phyloP scores from a whole-genome alignment of 139 green algal species.

The Desmodesmus armatus region DNA sequence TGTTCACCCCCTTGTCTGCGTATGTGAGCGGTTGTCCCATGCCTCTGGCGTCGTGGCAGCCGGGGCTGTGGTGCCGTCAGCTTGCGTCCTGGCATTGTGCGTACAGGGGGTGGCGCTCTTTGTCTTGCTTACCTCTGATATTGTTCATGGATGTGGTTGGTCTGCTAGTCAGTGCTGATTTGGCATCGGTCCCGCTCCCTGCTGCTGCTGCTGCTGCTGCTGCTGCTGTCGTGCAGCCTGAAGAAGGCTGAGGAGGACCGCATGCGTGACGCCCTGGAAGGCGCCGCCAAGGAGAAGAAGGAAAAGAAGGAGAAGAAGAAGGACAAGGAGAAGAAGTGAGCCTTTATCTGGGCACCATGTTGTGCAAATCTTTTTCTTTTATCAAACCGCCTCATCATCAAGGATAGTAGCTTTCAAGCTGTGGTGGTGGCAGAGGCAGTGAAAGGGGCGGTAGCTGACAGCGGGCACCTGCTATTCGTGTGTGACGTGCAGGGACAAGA shows the following conservation, averaged over 20 bases:
- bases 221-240: slow-evolving; percentile 60
- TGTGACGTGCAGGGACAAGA: slow-evolving; percentile 54
- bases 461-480: no score
- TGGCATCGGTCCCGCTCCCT: no score
- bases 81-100: neutral
- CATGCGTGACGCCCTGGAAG: slow-evolving; percentile 72
- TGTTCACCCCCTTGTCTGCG: neutral
- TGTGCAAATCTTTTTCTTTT: no score
- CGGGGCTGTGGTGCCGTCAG: neutral
- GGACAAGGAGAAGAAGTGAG: slow-evolving; percentile 65
- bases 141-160: no score
- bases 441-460: slow-evolving; percentile 34
- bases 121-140: neutral
- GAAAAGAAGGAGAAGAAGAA: slow-evolving; percentile 67
- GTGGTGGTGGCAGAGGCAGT: slow-evolving; percentile 6
- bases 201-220: neutral
- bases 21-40: neutral
- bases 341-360: no score
- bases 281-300: slow-evolving; percentile 74
- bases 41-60: neutral
- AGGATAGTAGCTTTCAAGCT: no score
- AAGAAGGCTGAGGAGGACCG: slow-evolving; percentile 95
- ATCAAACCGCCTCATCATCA: no score
- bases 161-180: no score
- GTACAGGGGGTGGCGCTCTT: neutral